Base-by-base conservation (phyloP, 495 filamentous ascomycete species). In the Podospora anserina region DNA sequence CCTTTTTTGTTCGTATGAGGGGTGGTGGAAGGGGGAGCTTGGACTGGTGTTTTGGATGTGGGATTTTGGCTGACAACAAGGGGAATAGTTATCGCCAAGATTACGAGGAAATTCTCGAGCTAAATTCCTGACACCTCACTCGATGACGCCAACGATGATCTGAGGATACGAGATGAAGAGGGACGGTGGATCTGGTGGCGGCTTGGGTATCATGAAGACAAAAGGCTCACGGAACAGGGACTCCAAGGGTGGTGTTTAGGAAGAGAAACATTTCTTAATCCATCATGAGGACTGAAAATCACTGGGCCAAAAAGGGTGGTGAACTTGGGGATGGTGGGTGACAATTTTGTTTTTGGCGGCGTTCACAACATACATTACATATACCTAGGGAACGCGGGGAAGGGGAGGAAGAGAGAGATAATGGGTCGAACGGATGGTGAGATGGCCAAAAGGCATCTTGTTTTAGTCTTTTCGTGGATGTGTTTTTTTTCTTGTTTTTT, bases 101-200 rank as follows among this genome's bases (percentile, higher is more conserved):
- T 98, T 76, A 94, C 93, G 73, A 89, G 92, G 81, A 91, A 89
- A 79, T 97, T 97, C 86, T 93, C 92, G 55, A 88, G 81, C 79
- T 88, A 86, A 75, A 75, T 66, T 5, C 34, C 11, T 23, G 23
- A 23, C 23, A 23, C 23, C 34, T 39, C 39, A 2, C 5, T 49
- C 39, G 39, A 16, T 2, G 5, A 49, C 39, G 39, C 39, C 9
- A 49, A 49, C 39, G 39, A 49, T 5, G 13, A 39, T 39, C 11
- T 13, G 9, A 49, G 39, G 13, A 49, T 23, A 49, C 39, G 2
- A 5, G 39, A 13, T 16, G 39, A 3, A 13, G 39, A 13, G 7
- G 34, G 34, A 23, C 23, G 23, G 23, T 23, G 23, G 23, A 1
- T 23, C 23, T 1, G 23, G 1, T 23, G 23, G 23, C 23, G 23